phyloP scores from a whole-genome alignment of 2,329 filamentous ascomycete genomes.

The Beauveria medogensis region DNA sequence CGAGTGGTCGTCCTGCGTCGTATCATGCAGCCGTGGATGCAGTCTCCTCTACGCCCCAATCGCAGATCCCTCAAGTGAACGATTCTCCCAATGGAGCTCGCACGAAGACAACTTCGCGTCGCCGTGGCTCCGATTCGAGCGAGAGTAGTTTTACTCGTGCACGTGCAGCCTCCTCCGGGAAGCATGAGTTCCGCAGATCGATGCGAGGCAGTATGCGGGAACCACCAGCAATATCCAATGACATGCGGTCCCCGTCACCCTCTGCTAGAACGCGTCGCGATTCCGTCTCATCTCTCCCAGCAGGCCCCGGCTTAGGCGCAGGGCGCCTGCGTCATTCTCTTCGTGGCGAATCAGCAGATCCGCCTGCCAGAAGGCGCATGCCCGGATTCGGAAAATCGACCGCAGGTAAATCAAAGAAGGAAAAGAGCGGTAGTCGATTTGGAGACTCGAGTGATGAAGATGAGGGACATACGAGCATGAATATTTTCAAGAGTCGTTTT shows the following conservation, averaged over 20 bases:
- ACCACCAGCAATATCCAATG: slow-evolving; percentile 21
- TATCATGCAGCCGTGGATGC: slow-evolving; percentile 19
- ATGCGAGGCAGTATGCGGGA: slow-evolving; percentile 47
- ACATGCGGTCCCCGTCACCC: slow-evolving; percentile 63
- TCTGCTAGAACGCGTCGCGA: slow-evolving; percentile 43
- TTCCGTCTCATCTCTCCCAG: slow-evolving; percentile 29
- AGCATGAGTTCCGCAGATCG: slow-evolving; percentile 60
- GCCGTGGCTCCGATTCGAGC: slow-evolving; percentile 56
- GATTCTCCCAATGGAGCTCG: slow-evolving; percentile 14
- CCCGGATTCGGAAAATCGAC: slow-evolving; percentile 35
- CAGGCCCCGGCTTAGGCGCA: slow-evolving; percentile 17
- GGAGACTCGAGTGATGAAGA: slow-evolving; percentile 57
- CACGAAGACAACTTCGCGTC: slow-evolving; percentile 32
- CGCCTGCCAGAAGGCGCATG: slow-evolving; percentile 30
- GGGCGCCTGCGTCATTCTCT: slow-evolving; percentile 38
- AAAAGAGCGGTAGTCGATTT: slow-evolving; percentile 42
- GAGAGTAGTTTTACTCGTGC: slow-evolving; percentile 76
- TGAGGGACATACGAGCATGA: slow-evolving; percentile 20
- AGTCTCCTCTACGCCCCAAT: slow-evolving; percentile 15
- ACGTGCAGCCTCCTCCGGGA: slow-evolving; percentile 37
- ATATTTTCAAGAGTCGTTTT: slow-evolving; percentile 50
- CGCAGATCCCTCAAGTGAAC: slow-evolving; percentile 20
- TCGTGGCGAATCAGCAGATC: slow-evolving; percentile 32
- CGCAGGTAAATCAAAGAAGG: slow-evolving; percentile 32
- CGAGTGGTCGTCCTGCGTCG: slow-evolving; percentile 21